phyloP scores from a whole-genome alignment of 345 rosid species.

The rapeseed (Brassica napus) region Da-Ae NC_063435.1:3103001-3103500 shows the following conservation, averaged over 20 bases:
- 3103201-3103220: conserved; percentile 74
- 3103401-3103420: conserved; percentile 23
- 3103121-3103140: conserved; percentile 78
- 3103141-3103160: conserved; percentile 80
- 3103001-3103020: conserved; percentile 70
- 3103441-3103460: neutral
- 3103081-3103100: conserved; percentile 86
- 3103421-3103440: conserved; percentile 35
- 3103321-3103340: conserved; percentile 63
- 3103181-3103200: conserved; percentile 86
- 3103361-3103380: conserved; percentile 37
- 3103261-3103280: conserved; percentile 87
- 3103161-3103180: conserved; percentile 91
- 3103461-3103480: neutral
- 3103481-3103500: neutral
- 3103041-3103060: conserved; percentile 69
- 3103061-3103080: conserved; percentile 82
- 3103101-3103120: conserved; percentile 97
- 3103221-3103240: conserved; percentile 67
- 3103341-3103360: conserved; percentile 48
- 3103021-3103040: conserved; percentile 69
- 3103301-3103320: conserved; percentile 82
- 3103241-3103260: conserved; percentile 77
- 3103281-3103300: conserved; percentile 82
- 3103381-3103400: conserved; percentile 5